Base-by-base conservation (phyloP, 169 alveolate genomes). In the Eimeria necatrix region DNA sequence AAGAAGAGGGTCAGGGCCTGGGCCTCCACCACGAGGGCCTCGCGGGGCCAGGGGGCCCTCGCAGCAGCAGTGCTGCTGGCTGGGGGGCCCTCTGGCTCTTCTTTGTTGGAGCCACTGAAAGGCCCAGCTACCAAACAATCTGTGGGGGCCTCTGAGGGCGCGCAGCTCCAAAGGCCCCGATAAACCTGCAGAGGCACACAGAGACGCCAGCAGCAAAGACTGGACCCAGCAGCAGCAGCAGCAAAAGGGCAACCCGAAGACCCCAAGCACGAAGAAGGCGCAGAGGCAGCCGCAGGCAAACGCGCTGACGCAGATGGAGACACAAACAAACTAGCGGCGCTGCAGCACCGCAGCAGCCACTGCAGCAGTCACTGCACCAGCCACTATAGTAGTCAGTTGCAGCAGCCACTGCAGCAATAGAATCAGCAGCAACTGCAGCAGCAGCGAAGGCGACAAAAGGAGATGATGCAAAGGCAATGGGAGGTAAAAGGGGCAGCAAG, bases 51-150 rank as follows among this genome's bases (percentile, higher is more conserved):
- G 81, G 92, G 61, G 53, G 41, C 64, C 59, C 61, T 51, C 22
- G 46, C 18, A 16, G 26, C 46, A 26, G 80, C 2, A n/a, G 80
- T 5, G 6, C 64, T 16, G 16, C 48, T 78, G 52, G n/a, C 51
- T 1, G 9, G 49, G 59, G 78, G 52, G 41, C 91, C 91, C 81
- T 71, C 80, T 4, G 48, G 16, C 80, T 85, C 80, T 16, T 81
- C 90, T n/a, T 60, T 53, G 61, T 24, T 59, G 70, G 64, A 24
- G 49, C 80, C 92, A 7, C 92, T 22, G 61, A 59, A 60, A 49
- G 92, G 92, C 32, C 92, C 92, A 2, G 81, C 92, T 0, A 85
- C 60, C 22, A 85, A 78, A 60, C 81, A 85, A 41, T 26, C 81
- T 2, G 26, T 49, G 61, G 92, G 80, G 8, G 60, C 48, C 24